Conservation (phyloP, 129 eudicot species). For the Deinandra increscens region DNA sequence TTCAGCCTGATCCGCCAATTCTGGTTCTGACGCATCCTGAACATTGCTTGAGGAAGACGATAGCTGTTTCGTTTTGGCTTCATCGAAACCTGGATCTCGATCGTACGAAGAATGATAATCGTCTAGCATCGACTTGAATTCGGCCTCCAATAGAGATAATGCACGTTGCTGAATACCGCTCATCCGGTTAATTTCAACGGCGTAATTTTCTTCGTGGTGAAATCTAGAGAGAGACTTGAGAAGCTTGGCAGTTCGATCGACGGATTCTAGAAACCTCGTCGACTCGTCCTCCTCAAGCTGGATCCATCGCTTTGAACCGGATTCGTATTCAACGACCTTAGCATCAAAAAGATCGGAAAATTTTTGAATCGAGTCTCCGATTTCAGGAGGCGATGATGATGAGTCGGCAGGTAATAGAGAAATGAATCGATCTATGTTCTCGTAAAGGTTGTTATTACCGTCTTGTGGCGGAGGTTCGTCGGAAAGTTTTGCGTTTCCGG, state of each 20-base stretch:
- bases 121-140: conserved; percentile 53
- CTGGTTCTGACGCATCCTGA: conserved; percentile 8
- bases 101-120: conserved; percentile 33
- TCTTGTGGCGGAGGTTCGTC: too few relatives aligned
- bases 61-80: conserved; percentile 32
- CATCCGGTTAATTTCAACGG: conserved; percentile 35
- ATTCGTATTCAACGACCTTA: conserved; percentile 36
- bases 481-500: too few relatives aligned
- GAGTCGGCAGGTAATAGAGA: too few relatives aligned
- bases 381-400: too few relatives aligned
- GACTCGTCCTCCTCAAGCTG: conserved; percentile 36
- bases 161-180: conserved; percentile 70
- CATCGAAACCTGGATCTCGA: conserved; percentile 20
- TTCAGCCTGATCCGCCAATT: conserved; percentile 19
- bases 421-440: conserved; percentile 54
- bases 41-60: conserved; percentile 29
- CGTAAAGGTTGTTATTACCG: conserved; percentile 32
- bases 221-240: conserved; percentile 34
- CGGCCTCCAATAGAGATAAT: conserved; percentile 65
- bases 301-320: conserved; percentile 40
- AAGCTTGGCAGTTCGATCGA: conserved; percentile 45
- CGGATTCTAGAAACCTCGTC: conserved; percentile 27
- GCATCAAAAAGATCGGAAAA: conserved; percentile 46
- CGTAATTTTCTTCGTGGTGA: conserved; percentile 36
- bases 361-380: too few relatives aligned